Evolutionary conservation across 352 stramenopile genomes (phyloP).

Genomic region (Phytophthora litchii): DNA sequence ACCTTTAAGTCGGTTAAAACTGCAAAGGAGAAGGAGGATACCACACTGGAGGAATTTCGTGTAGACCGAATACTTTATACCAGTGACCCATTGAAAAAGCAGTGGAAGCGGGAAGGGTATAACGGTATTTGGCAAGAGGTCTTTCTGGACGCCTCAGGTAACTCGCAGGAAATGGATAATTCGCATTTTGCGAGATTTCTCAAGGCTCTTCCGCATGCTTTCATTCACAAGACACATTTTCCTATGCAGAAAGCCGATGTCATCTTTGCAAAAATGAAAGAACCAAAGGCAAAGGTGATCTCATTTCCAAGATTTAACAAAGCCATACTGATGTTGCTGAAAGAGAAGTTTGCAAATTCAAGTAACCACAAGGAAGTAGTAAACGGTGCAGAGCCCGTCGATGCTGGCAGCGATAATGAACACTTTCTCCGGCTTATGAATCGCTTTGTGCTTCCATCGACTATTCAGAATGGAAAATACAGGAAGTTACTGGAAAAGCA

Average conservation of each 20-base stretch:
- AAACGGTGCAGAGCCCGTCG: slow-evolving; percentile 2
- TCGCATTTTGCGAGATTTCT: slow-evolving; percentile 69
- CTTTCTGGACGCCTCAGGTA: slow-evolving; percentile 54
- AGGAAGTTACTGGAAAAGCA: slow-evolving; percentile 48
- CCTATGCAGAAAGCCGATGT: slow-evolving; percentile 60
- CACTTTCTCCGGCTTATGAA: slow-evolving; percentile 70
- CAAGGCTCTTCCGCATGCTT: slow-evolving; percentile 59
- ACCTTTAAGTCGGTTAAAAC: slow-evolving; percentile 38
- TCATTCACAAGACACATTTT: slow-evolving; percentile 68
- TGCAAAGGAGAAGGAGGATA: slow-evolving; percentile 15
- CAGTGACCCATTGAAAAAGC: slow-evolving; percentile 33
- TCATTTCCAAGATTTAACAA: slow-evolving; percentile 69
- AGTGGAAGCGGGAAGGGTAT: slow-evolving; percentile 62
- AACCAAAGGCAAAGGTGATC: slow-evolving; percentile 67
- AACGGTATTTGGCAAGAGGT: slow-evolving; percentile 75
- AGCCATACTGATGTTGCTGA: slow-evolving; percentile 61
- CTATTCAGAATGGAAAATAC: slow-evolving; percentile 64
- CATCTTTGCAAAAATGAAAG: slow-evolving; percentile 80
- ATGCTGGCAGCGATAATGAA: slow-evolving; percentile 32
- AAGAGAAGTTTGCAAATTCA: slow-evolving; percentile 52
- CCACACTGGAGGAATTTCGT: slow-evolving; percentile 16
- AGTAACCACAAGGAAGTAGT: slow-evolving; percentile 1
- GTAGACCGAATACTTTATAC: slow-evolving; percentile 52
- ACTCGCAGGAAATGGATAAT: slow-evolving; percentile 63
- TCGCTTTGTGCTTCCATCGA: slow-evolving; percentile 63